phyloP scores from a whole-genome alignment of 83 land plant genomes.

The Picea mariana region DNA sequence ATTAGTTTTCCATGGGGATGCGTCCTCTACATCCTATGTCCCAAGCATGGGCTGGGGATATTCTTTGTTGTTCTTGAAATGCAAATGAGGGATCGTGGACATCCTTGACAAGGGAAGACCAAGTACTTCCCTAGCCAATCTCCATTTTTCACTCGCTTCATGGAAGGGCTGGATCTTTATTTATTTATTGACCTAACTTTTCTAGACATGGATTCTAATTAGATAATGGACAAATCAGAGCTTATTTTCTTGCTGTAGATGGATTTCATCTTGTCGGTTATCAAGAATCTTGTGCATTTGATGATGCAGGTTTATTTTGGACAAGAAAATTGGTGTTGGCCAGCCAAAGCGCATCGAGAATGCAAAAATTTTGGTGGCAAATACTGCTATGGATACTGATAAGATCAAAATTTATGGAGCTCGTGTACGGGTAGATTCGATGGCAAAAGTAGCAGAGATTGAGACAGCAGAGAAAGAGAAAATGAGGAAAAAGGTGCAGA shows the following conservation, averaged over 20 bases:
- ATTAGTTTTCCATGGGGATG: too few species aligned
- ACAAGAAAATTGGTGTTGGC: slow-evolving; percentile 97
- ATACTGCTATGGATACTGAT: slow-evolving; percentile 98
- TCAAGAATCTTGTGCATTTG: slow-evolving; percentile 6
- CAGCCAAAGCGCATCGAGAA: slow-evolving; percentile 96
- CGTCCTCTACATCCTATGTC: too few species aligned
- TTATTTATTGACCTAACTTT: neutral
- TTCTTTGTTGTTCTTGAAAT: too few species aligned
- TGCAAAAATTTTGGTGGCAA: slow-evolving; percentile 97
- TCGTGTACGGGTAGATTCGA: slow-evolving; percentile 96
- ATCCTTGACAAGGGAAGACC: too few species aligned
- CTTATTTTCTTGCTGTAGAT: neutral
- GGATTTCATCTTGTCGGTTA: neutral
- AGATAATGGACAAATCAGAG: neutral
- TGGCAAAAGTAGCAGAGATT: slow-evolving; percentile 92
- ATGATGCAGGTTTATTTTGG: slow-evolving; percentile 83
- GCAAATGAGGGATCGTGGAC: too few species aligned
- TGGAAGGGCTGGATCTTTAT: neutral
- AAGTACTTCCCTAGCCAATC: too few species aligned
- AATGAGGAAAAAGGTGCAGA: slow-evolving; percentile 91
- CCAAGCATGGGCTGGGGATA: too few species aligned
- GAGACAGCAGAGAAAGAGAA: slow-evolving; percentile 93
- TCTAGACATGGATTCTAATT: neutral
- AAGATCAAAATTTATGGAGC: slow-evolving; percentile 98
- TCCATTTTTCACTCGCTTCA: too few species aligned